Evolutionary conservation across 2,329 filamentous ascomycete species (phyloP), one percentile per base, ranked within the genome.

Genomic region (Trichoderma arundinaceum): DNA sequence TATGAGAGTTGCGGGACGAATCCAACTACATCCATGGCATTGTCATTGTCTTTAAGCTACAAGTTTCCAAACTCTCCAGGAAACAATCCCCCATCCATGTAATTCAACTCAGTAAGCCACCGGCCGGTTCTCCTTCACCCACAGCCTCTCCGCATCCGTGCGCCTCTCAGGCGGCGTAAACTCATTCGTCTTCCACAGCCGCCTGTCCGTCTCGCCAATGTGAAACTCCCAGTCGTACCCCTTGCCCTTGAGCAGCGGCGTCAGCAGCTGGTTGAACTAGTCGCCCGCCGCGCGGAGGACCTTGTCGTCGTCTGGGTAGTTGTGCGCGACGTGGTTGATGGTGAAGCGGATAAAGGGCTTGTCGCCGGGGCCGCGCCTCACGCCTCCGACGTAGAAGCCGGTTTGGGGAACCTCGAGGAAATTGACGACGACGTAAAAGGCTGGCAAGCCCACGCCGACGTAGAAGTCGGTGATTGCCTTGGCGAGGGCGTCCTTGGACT

Each of bases 161-260:
- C 64, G 69, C 13, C 67, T 73, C 59, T 72, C 73, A 15, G 79
- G 79, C 32, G 79, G 75, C 48, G 73, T 69, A 7, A 80, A 17
- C 0, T 78, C 80, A 28, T 82, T 75, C 12, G 82, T 71, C 70
- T 77, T 79, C 81, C 81, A 83, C 59, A 82, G 61, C 49, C 74
- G 72, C 17, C 79, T 70, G n/a, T 77, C 75, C 35, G 77, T 81
- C 71, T 83, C 80, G 9, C 75, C 72, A 33, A 82, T 70, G 60
- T 77, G 75, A 65, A 76, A 80, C 71, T 83, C 81, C 74, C 75
- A 82, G 64, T 79, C 77, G 51, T 78, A 81, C 0, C 79, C 80
- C 65, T 76, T 76, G 7, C 48, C 59, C 28, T 39, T 17, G 33
- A 68, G 46, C 33, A 60, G 59, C n/a, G 67, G 64, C 49, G 49